Evolutionary conservation across 108 stramenopile species (phyloP).

Genomic region (Fragilariopsis cylindrus): DNA sequence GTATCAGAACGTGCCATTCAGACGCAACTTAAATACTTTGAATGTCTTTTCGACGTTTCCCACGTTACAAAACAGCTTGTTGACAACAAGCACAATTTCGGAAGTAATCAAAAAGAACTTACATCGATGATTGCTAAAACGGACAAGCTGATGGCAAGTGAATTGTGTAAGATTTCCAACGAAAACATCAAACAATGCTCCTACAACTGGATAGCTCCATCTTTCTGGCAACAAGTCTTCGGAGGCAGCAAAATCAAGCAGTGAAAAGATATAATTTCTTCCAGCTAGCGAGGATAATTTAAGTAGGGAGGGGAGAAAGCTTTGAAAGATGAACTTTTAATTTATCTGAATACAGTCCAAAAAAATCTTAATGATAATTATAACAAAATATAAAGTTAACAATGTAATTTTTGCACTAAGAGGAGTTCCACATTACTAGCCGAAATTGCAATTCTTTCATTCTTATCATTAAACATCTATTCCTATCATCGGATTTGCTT

Average conservation of each 20-base stretch:
- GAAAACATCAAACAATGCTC: constrained; percentile 37
- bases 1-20: constrained; percentile 57
- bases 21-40: constrained; percentile 84
- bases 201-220: constrained; percentile 74
- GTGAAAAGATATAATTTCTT: not conserved
- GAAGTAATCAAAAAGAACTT: constrained; percentile 44
- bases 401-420: too few species aligned
- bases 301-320: too few species aligned
- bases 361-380: too few species aligned
- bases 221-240: constrained; percentile 67
- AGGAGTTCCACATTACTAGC: too few species aligned
- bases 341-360: too few species aligned
- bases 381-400: too few species aligned
- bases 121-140: constrained; percentile 43
- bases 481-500: too few species aligned
- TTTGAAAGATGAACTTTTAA: too few species aligned
- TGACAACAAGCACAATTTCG: constrained; percentile 26
- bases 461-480: too few species aligned
- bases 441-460: too few species aligned
- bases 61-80: constrained; percentile 64
- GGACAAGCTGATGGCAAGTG: constrained; percentile 46
- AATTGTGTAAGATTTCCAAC: constrained; percentile 38
- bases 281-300: too few species aligned
- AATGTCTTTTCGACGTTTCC: constrained; percentile 73
- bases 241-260: constrained; percentile 36